These are phyloP conservation scores for Penicillium psychrosexuale DNA, from an alignment of 2,329 filamentous ascomycete genomes.

Conservation along the genomic window DNA sequence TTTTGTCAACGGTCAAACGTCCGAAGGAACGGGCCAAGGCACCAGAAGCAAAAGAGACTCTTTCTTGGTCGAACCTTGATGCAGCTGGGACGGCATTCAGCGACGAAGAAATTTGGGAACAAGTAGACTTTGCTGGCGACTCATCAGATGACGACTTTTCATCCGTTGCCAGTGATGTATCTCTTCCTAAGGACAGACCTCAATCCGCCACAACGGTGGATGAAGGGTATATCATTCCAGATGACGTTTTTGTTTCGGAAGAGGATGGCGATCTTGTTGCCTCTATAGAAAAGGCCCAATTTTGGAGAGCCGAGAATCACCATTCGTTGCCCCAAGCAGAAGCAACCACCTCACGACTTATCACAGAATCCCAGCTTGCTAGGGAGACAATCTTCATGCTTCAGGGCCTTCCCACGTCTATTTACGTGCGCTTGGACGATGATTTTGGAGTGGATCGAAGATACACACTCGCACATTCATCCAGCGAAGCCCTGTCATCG, in stretches of 20 bases:
- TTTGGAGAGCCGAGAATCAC: conserved; percentile 44
- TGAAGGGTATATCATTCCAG: conserved; percentile 35
- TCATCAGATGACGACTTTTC: conserved; percentile 41
- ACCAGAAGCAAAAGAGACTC: conserved; percentile 44
- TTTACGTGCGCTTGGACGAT: conserved; percentile 55
- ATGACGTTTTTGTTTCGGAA: conserved; percentile 31
- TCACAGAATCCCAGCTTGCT: conserved; percentile 70
- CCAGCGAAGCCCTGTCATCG: conserved; percentile 30
- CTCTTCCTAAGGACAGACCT: conserved; percentile 28
- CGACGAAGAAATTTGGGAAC: conserved; percentile 43
- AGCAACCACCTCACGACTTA: conserved; percentile 27
- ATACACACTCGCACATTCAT: conserved; percentile 37
- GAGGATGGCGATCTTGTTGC: conserved; percentile 37
- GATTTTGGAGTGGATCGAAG: conserved; percentile 38
- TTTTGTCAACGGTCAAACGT: conserved; percentile 63
- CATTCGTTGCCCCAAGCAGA: conserved; percentile 10
- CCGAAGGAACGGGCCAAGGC: conserved; percentile 54
- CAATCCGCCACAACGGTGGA: conserved; percentile 27
- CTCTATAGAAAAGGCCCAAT: conserved; percentile 46
- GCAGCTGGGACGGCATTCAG: conserved; percentile 68
- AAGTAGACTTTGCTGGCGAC: conserved; percentile 38
- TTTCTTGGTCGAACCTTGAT: conserved; percentile 79
- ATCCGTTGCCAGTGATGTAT: conserved; percentile 32
- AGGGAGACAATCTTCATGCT: conserved; percentile 85
- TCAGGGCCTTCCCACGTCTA: conserved; percentile 68